These are phyloP conservation scores for Blastomyces emzantsi DNA, from an alignment of 2,329 filamentous ascomycete genomes.

Conservation along the genomic window DNA sequence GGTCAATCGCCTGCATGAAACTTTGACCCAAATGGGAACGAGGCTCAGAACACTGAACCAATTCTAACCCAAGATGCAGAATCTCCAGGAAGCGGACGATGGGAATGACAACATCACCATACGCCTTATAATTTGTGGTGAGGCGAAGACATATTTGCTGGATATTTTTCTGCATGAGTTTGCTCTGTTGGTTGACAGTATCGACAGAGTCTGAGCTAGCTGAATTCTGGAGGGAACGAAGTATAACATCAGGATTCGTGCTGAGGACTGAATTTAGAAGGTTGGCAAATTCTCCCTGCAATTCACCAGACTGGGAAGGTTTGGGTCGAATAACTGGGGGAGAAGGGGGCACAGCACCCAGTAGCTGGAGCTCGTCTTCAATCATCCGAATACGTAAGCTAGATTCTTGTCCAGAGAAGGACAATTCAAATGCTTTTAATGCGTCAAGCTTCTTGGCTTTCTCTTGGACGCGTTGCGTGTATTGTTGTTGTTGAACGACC, in stretches of 20 bases:
- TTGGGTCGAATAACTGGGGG: slow-evolving; percentile 64
- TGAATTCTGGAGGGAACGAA: slow-evolving; percentile 17
- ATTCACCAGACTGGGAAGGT: slow-evolving; percentile 55
- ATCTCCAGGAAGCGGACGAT: slow-evolving; percentile 71
- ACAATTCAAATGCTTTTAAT: slow-evolving; percentile 55
- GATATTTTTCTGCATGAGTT: slow-evolving; percentile 49
- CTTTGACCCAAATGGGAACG: slow-evolving; percentile 15
- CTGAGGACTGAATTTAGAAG: slow-evolving; percentile 57
- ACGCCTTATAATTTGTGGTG: slow-evolving; percentile 60
- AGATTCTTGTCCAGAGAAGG: slow-evolving; percentile 58
- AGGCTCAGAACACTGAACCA: slow-evolving; percentile 39
- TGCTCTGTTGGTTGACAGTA: slow-evolving; percentile 7
- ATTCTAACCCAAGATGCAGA: slow-evolving; percentile 63
- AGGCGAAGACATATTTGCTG: slow-evolving; percentile 62
- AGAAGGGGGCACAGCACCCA: slow-evolving; percentile 59
- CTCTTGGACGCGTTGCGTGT: slow-evolving; percentile 47
- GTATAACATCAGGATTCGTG: slow-evolving; percentile 26
- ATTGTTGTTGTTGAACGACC: slow-evolving; percentile 54
- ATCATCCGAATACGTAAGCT: slow-evolving; percentile 59
- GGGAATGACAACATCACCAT: slow-evolving; percentile 75
- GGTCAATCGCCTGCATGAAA: slow-evolving; percentile 25
- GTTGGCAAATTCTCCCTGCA: slow-evolving; percentile 79
- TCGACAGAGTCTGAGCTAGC: slow-evolving; percentile 12
- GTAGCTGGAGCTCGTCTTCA: slow-evolving; percentile 49
- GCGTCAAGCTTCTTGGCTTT: slow-evolving; percentile 51